Evolutionary conservation across 805 yeast genomes (phyloP).

Genomic region (Dipodascus albidus): DNA sequence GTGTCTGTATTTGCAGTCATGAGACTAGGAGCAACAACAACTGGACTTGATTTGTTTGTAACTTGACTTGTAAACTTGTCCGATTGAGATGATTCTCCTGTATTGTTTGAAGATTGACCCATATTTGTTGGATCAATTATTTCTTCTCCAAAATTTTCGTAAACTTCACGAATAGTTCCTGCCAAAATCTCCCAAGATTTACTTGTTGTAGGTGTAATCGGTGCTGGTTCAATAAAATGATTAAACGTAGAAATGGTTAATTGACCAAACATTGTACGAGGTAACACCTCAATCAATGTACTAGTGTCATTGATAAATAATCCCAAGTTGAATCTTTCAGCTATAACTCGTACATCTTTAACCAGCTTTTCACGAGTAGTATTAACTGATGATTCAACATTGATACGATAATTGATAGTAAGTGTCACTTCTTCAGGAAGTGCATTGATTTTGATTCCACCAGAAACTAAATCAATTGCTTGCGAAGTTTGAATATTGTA

Average conservation of each 20-base stretch:
- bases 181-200: conserved; percentile 40
- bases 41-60: conserved; percentile 14
- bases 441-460: conserved; percentile 67
- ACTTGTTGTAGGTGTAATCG: conserved; percentile 29
- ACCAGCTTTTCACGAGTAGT: conserved; percentile 30
- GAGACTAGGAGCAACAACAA: conserved; percentile 43
- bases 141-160: conserved; percentile 33
- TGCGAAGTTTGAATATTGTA: conserved; percentile 45
- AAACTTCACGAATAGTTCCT: conserved; percentile 49
- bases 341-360: conserved; percentile 28
- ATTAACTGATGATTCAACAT: conserved; percentile 40
- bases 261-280: not conserved
- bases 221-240: conserved; percentile 36
- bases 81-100: conserved; percentile 15
- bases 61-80: too few species aligned
- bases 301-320: too few species aligned
- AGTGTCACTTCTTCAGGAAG: conserved; percentile 48
- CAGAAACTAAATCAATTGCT: conserved; percentile 51
- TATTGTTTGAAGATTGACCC: too few species aligned
- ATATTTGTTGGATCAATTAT: not conserved
- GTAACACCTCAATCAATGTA: conserved; percentile 9
- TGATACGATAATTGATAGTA: conserved; percentile 48
- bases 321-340: conserved; percentile 36
- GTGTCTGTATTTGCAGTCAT: conserved; percentile 66
- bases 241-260: not conserved